These are phyloP conservation scores for Botrytis byssoidea DNA, from an alignment of 2,329 filamentous ascomycete species.

Conservation along the genomic window DNA sequence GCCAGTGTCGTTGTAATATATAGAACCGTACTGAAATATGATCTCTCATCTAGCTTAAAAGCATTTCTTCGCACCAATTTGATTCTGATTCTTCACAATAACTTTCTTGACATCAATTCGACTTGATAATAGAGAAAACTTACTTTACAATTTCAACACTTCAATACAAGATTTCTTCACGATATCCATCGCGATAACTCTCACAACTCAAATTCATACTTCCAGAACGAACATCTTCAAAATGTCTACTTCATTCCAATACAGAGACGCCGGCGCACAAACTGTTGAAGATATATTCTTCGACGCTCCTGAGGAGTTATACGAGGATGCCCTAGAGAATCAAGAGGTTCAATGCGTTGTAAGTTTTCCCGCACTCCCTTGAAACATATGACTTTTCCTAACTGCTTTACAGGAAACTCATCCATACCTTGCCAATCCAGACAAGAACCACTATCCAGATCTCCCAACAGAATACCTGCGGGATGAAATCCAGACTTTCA, in stretches of 20 bases:
- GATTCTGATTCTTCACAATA: neutral
- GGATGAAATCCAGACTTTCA: neutral
- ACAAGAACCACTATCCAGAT: neutral
- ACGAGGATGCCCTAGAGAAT: neutral
- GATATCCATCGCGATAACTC: no score
- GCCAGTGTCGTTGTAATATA: neutral
- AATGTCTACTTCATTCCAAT: neutral
- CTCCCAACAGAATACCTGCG: neutral
- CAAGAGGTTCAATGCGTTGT: neutral
- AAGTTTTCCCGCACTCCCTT: neutral
- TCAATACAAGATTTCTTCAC: neutral
- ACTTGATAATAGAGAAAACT: neutral
- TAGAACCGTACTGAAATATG: neutral
- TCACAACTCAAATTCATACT: no score
- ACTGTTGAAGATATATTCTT: neutral
- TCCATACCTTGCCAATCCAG: neutral
- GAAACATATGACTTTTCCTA: neutral
- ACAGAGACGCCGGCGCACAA: neutral
- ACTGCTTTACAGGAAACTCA: neutral
- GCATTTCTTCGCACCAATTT: neutral
- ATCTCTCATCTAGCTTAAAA: neutral
- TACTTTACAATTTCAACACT: neutral
- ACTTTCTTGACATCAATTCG: neutral
- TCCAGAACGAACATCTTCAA: no score
- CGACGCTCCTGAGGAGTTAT: neutral